These are phyloP conservation scores for Psophocarpus tetragonolobus DNA, from an alignment of 306 rosid species.

Conservation along the genomic window DNA sequence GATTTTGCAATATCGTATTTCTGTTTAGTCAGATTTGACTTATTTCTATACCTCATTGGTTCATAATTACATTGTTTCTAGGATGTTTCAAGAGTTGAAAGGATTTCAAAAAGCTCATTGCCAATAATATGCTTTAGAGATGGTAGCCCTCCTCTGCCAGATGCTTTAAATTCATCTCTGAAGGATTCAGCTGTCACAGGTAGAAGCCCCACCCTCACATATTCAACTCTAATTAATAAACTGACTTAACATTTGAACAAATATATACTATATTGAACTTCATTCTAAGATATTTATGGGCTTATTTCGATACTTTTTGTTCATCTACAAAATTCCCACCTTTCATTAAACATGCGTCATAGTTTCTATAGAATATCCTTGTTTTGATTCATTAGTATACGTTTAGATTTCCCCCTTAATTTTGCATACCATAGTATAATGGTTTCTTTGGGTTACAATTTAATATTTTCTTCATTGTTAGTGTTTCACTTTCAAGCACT, in stretches of 20 bases:
- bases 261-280: conserved; percentile 26
- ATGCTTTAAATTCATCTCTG: conserved; percentile 59
- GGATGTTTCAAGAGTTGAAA: conserved; percentile 57
- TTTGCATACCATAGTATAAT: conserved; percentile 8
- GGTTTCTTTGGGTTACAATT: conserved; percentile 27
- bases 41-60: conserved; percentile 22
- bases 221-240: conserved; percentile 22
- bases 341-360: neutral
- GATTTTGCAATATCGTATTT: neutral
- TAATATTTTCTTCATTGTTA: conserved; percentile 20
- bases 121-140: conserved; percentile 85
- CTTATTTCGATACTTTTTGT: neutral
- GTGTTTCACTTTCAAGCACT: conserved; percentile 22
- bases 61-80: conserved; percentile 43
- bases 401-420: neutral
- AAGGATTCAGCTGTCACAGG: conserved; percentile 58
- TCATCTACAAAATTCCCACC: neutral
- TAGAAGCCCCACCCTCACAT: conserved; percentile 13
- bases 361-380: neutral
- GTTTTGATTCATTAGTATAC: conserved; percentile 10
- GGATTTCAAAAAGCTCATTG: conserved; percentile 52
- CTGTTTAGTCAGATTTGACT: conserved; percentile 12
- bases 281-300: neutral
- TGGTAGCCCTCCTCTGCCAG: conserved; percentile 93
- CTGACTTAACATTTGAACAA: conserved; percentile 9